Evolutionary conservation across 2,329 filamentous ascomycete species (phyloP), one percentile per base, ranked within the genome.

Genomic region (Claviceps spartinae): DNA sequence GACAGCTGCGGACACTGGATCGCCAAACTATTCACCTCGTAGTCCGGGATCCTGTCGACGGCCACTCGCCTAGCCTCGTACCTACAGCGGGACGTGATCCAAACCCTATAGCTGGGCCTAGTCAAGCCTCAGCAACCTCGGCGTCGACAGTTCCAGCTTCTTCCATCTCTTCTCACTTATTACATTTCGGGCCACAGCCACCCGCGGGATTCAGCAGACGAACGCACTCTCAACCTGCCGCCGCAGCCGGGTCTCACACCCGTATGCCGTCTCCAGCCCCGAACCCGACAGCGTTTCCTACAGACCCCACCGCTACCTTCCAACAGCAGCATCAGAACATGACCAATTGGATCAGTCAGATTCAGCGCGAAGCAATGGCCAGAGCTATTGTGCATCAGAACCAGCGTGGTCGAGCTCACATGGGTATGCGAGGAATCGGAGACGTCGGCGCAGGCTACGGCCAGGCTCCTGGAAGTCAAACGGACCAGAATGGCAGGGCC

Each of bases 1-100:
- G 41, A 38, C 54, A 77, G 74, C 62, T 77, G 48, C 68, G 66
- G 42, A 66, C 61, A 22, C 63, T 65, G 41, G 71, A 76, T 46
- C 67, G 71, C 52, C 74, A 79, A 54, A 76, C 74, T 1, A 69
- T 79, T 18, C 76, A 79, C 57, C 67, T 79, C 11, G 76, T 78
- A 22, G 63, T 79, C 45, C 67, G 74, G 56, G 73, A 72, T 47
- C 47, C 59, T 8, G 52, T 57, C 37, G 67, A 70, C 24, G 54
- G 58, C 37, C 62, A 61, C 20, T 53, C 63, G 18, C 50, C 63
- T 9, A 62, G 59, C 18, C 60, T 62, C 13, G 48, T 48, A 43
- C 52, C 59, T 18, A 48, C 55, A 51, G 54, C 54, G 43, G 59
- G 54, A 52, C 61, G 54, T 55, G 63, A 57, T 54, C 62, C 56